Conservation (phyloP, 2,329 filamentous ascomycete genomes). For the Alternaria sp. region DNA sequence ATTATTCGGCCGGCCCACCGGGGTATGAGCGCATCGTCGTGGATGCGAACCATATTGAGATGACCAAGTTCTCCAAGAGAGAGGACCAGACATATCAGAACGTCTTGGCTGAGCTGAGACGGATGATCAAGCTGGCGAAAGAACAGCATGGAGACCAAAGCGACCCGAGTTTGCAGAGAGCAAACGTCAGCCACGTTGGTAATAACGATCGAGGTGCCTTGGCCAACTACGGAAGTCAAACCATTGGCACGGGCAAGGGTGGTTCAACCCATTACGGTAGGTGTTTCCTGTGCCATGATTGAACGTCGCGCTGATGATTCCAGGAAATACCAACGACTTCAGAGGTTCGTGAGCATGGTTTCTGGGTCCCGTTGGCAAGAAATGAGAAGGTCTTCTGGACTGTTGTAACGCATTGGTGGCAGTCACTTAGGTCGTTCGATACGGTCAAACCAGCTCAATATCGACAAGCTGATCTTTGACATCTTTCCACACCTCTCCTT, state of each 20-base stretch:
- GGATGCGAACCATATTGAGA: neutral
- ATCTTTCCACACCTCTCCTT: constrained; percentile 2
- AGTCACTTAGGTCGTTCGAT: neutral
- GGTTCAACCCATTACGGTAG: neutral
- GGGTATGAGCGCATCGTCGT: neutral
- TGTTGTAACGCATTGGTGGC: neutral
- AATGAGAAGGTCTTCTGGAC: no score
- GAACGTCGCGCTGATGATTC: neutral
- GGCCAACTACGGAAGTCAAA: neutral
- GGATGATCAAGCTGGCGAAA: neutral
- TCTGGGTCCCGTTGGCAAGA: neutral
- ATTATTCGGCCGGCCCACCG: neutral
- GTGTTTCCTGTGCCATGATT: neutral
- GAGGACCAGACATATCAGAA: neutral
- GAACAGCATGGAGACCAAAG: neutral
- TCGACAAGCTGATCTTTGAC: neutral
- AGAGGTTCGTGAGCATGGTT: neutral
- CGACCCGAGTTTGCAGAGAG: neutral
- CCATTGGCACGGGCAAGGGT: neutral
- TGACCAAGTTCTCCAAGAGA: neutral
- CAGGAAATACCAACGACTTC: neutral
- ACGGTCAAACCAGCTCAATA: neutral
- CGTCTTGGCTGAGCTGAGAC: neutral
- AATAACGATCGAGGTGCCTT: neutral
- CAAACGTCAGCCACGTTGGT: neutral